Evolutionary conservation across 305 asterid genomes (phyloP), one percentile per base, ranked within the genome.

Genomic region (Fraxinus baroniana): DNA sequence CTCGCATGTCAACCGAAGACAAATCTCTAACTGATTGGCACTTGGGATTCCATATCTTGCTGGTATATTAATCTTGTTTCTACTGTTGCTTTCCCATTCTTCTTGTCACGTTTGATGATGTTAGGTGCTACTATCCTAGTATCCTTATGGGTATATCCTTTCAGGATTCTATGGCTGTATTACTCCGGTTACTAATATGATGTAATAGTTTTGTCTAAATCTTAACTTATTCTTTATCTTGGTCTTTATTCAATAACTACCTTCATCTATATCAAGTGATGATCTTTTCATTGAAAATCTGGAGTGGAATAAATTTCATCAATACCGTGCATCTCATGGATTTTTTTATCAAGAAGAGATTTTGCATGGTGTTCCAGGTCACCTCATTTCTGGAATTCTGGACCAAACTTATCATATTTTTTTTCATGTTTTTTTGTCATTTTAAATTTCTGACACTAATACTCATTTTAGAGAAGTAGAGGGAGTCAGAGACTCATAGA

Each of bases 21-120:
- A 90, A 80, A 78, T 89, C 95, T 74, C 85, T 95, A 83, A 90
- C 91, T 44, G 99, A 94, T 85, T 97, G 98, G 98, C 98, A 95
- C 89, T 86, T 93, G 36, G 98, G 98, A 62, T 97, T 94, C 90
- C 98, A 97, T 85, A 91, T 97, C 66, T 91, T 93, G 80, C 92
- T 92, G 97, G 98, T 91, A 92, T 74, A 55, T 72, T 22, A 78
- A 30, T 82, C 74, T 83, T 83, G 46, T 72, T 79, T 82, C 74
- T 52, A 60, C 78, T 68, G 80, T 84, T 78, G 44, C 71, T 75
- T 66, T 46, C 78, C 77, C 24, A 60, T 37, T 28, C 24, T 62
- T 78, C 76, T 60, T 60, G 28, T 46, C 12, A 1, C 18, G 20
- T 75, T 7, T 57, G 49, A 26, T 70, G 64, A 33, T 73, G 37